Conservation (phyloP, 225 moss, liverwort and hornwort species). For the Physcomitrium patens region DNA sequence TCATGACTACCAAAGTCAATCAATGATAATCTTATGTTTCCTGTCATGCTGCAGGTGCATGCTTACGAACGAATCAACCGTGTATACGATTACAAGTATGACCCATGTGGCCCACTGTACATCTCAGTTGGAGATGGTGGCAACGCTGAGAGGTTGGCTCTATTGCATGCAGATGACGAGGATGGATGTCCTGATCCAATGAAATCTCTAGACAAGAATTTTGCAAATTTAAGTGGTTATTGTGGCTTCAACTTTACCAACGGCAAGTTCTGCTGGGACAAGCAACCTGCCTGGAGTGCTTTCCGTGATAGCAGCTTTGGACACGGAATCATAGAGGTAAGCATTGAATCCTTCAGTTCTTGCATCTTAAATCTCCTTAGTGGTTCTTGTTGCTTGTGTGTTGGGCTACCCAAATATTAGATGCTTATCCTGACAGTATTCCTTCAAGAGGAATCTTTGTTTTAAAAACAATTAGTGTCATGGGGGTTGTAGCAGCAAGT, state of each 20-base stretch:
- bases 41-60: constrained; percentile 62
- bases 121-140: constrained; percentile 89
- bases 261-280: constrained; percentile 84
- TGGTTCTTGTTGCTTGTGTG: too few relatives aligned
- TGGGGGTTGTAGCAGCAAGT: too few relatives aligned
- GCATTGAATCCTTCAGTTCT: background rate
- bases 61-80: constrained; percentile 89
- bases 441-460: too few relatives aligned
- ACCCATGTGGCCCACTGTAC: constrained; percentile 70
- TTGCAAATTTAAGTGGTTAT: constrained; percentile 50
- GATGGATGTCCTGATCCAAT: constrained; percentile 54
- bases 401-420: too few relatives aligned
- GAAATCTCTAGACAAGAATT: constrained; percentile 38
- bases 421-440: too few relatives aligned
- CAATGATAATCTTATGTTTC: background rate
- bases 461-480: too few relatives aligned
- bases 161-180: constrained; percentile 66
- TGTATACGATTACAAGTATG: constrained; percentile 71
- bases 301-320: constrained; percentile 86
- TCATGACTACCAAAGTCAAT: background rate
- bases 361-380: too few relatives aligned
- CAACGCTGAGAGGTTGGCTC: constrained; percentile 71
- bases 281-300: constrained; percentile 88
- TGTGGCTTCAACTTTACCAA: constrained; percentile 80
- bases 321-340: constrained; percentile 85